Conservation (phyloP, 2,329 filamentous ascomycete genomes). For the Ascochyta lentis region DNA sequence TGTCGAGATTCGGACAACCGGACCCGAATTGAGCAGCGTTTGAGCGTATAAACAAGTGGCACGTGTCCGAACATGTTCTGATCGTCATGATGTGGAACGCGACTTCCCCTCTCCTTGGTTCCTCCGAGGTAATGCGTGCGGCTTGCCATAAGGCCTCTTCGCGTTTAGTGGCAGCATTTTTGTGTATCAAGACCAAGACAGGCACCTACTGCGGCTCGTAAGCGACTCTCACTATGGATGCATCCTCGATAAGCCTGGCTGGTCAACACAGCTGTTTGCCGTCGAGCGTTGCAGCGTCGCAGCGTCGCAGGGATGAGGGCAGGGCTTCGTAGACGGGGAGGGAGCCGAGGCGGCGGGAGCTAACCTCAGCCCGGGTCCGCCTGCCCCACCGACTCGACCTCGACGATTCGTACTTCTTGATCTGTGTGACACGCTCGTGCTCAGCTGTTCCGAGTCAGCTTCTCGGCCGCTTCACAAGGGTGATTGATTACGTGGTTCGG, state of each 20-base stretch:
- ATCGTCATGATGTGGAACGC: not conserved
- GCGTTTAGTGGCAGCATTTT: not conserved
- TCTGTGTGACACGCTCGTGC: not conserved
- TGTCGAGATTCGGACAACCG: not conserved
- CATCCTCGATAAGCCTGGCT: not conserved
- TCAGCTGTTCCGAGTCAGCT: not conserved
- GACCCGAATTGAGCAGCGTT: not conserved
- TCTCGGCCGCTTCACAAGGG: not conserved
- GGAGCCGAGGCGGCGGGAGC: not conserved
- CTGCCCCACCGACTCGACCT: constrained; percentile 1
- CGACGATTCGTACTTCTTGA: not conserved
- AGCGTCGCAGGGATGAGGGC: not conserved
- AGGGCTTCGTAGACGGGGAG: not conserved
- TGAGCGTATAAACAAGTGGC: not conserved
- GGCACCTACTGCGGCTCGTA: not conserved
- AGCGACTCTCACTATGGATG: too few species aligned
- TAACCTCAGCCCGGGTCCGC: not conserved
- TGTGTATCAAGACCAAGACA: not conserved
- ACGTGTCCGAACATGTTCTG: not conserved
- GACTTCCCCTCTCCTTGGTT: not conserved
- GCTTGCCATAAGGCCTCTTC: not conserved
- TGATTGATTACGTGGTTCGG: not conserved
- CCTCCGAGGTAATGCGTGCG: constrained; percentile 2
- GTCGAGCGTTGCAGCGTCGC: not conserved
- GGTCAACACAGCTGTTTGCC: not conserved